phyloP scores from a whole-genome alignment of 1,284 basidiomycete species.

The Leccinum angustisporum region DNA sequence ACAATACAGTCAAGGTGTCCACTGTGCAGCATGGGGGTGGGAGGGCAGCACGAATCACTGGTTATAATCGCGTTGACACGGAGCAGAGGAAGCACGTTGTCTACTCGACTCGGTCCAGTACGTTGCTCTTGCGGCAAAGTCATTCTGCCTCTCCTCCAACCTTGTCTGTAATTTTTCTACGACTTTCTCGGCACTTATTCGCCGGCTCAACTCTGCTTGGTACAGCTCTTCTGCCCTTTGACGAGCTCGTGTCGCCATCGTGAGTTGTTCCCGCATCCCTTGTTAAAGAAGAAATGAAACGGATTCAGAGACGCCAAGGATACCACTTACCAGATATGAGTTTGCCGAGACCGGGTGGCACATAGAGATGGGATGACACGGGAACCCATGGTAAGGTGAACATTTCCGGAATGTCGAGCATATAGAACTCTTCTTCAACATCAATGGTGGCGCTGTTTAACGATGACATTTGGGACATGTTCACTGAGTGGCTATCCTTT shows the following conservation, averaged over 20 bases:
- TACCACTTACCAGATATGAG: constrained; percentile 36
- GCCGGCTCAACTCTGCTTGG: constrained; percentile 25
- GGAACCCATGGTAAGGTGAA: constrained; percentile 36
- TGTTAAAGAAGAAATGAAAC: constrained; percentile 11
- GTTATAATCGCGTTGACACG: background rate
- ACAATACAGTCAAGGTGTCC: background rate
- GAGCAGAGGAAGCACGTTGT: background rate
- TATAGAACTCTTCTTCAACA: constrained; percentile 29
- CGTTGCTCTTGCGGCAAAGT: background rate
- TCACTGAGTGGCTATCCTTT: background rate
- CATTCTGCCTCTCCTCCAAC: constrained; percentile 7
- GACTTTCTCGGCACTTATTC: constrained; percentile 23
- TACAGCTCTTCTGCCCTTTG: constrained; percentile 33
- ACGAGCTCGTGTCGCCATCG: constrained; percentile 33
- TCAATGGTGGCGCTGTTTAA: constrained; percentile 4
- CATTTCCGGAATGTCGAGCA: constrained; percentile 38
- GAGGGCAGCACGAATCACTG: background rate
- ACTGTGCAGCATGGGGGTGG: background rate
- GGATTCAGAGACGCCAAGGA: background rate
- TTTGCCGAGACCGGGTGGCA: constrained; percentile 36
- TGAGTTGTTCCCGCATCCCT: constrained; percentile 39
- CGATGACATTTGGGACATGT: background rate
- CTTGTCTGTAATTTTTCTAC: constrained; percentile 15
- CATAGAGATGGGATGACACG: constrained; percentile 30
- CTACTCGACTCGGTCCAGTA: background rate